A percentile compares a stretch with the other conserved stretches of the same genome.
phyloP scores from a whole-genome alignment of 305 asterid genomes.

The Ilex paraguariensis region DNA sequence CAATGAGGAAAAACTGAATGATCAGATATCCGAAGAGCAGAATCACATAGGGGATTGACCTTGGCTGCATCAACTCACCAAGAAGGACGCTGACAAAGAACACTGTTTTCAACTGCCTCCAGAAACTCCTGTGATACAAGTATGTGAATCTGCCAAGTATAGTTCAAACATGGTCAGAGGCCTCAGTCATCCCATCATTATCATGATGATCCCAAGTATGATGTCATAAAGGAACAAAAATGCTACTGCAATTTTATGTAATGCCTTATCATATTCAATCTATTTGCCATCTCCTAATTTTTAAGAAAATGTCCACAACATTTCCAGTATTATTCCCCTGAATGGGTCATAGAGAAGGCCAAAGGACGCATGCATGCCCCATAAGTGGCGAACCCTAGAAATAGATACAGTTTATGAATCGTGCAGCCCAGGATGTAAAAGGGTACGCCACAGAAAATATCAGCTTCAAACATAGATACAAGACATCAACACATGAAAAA shows the following conservation, averaged over 20 bases:
- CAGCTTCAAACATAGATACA: neutral
- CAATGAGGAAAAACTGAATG: constrained; percentile 70
- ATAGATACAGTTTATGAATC: no score
- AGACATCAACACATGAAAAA: neutral
- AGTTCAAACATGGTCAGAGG: neutral
- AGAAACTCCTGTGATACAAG: constrained; percentile 66
- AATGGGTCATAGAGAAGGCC: neutral
- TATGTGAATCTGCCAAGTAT: constrained; percentile 49
- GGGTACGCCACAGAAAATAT: neutral
- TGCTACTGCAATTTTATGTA: neutral
- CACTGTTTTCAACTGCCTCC: constrained; percentile 73
- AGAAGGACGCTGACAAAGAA: constrained; percentile 72
- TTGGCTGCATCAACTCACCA: constrained; percentile 80
- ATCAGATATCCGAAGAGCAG: constrained; percentile 77
- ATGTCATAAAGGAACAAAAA: neutral
- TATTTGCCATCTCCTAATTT: neutral
- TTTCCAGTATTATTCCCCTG: neutral
- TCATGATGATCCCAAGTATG: neutral
- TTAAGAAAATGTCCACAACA: neutral
- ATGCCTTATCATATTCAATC: neutral
- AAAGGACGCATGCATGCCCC: neutral
- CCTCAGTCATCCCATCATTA: neutral
- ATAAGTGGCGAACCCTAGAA: neutral
- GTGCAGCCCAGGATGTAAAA: no score
- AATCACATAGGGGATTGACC: constrained; percentile 65